phyloP scores from a whole-genome alignment of 1,284 basidiomycete species.

The Erythrobasidium hasegawianum region DNA sequence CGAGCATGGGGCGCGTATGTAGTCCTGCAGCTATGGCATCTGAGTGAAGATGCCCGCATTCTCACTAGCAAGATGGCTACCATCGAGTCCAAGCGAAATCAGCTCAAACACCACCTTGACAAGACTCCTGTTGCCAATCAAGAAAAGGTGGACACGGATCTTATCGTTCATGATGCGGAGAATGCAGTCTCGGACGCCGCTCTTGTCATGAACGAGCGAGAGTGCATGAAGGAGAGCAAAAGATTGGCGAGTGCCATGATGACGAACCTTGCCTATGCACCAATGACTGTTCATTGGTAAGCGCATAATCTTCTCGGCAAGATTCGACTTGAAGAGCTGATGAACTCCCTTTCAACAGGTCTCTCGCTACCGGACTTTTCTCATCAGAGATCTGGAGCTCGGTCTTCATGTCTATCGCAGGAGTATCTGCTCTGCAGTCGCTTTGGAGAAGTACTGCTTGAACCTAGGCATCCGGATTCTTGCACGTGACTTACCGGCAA shows the following conservation, averaged over 20 bases:
- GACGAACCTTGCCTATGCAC: constrained; percentile 30
- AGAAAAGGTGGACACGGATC: constrained; percentile 29
- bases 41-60: constrained; percentile 19
- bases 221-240: constrained; percentile 23
- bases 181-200: constrained; percentile 19
- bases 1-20: constrained; percentile 31
- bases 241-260: constrained; percentile 21
- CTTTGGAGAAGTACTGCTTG: constrained; percentile 17
- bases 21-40: constrained; percentile 23
- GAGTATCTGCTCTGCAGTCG: constrained; percentile 13
- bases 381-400: constrained; percentile 29
- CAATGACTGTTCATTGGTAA: constrained; percentile 31
- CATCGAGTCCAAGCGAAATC: constrained; percentile 4
- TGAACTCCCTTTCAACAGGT: not conserved
- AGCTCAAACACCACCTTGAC: constrained; percentile 11
- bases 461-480: too few relatives aligned
- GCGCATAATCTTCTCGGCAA: not conserved
- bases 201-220: constrained; percentile 26
- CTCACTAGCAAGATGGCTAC: constrained; percentile 12
- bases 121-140: constrained; percentile 21
- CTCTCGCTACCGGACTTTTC: constrained; percentile 23
- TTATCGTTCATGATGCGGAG: constrained; percentile 19
- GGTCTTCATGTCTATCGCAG: constrained; percentile 30
- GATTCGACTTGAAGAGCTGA: too few relatives aligned
- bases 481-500: too few relatives aligned